Base-by-base conservation (phyloP, 2,329 filamentous ascomycete species). In the Microdochium trichocladiopsis region DNA sequence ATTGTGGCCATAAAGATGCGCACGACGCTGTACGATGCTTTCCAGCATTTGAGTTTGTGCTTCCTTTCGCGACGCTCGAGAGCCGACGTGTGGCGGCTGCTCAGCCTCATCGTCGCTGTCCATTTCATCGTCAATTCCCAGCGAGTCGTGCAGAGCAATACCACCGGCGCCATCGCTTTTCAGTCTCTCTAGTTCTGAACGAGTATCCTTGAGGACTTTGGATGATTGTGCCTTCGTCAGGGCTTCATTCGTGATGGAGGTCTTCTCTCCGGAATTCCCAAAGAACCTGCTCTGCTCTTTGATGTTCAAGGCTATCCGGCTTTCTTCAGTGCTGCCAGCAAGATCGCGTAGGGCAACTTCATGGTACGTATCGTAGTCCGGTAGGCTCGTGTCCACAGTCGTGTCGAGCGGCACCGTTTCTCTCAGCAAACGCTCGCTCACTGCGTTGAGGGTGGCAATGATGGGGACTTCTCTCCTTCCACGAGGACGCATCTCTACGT, bases 371-470 rank as follows among this genome's bases (percentile, higher is more conserved):
- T 84, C 79, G 59, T 91, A 87, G 55, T 90, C 86, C 61, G 85
- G 73, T 2, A 84, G 85, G 50, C 84, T 81, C 2, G 84, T 80
- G 4, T 76, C 78, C 55, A 85, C 79, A 1, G 55, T 86, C 81
- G n/a, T 72, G 65, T 96, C 91, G 4, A 86, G 83, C 1, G 91
- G 87, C 2, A 87, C 83, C 11, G 96, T 90, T 57, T 92, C 88
- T 48, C 87, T 87, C 79, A 99, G 87, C 66, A 99, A 88, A 70
- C 95, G 96, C 68, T 94, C 90, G 61, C 90, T 96, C 52, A 97
- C 79, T 55, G 81, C 90, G 66, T 99, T 99, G 52, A 99, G 74
- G 0, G 90, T 91, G 56, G 87, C 84, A 57, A 97, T 86, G 56
- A 97, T 95, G 11, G 91, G 92, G 2, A 94, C 86, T 64, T 94